phyloP scores from a whole-genome alignment of 2,329 filamentous ascomycete genomes.

The Elsinoe fawcettii region DNA sequence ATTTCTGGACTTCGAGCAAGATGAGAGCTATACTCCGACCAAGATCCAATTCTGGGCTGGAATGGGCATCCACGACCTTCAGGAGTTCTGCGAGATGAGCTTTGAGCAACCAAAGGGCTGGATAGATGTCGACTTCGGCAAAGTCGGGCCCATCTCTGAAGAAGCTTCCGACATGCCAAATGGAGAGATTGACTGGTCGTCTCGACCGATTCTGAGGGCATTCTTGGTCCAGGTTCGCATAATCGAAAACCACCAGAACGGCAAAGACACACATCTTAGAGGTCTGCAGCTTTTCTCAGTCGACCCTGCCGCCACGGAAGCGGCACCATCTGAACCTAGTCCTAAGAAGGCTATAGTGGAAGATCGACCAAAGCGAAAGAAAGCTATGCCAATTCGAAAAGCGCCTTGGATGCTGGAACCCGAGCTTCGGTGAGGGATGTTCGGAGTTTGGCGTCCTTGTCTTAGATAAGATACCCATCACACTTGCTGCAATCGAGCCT shows the following conservation, averaged over 20 bases:
- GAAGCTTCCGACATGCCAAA: constrained; percentile 25
- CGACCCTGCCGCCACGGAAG: constrained; percentile 29
- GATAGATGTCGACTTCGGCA: constrained; percentile 71
- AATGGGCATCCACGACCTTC: constrained; percentile 82
- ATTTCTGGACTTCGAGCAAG: constrained; percentile 81
- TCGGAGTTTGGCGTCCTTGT: not conserved
- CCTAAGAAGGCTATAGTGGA: constrained; percentile 14
- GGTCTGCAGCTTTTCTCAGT: constrained; percentile 76
- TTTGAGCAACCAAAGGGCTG: constrained; percentile 77
- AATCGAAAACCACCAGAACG: constrained; percentile 96
- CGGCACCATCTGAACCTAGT: constrained; percentile 4
- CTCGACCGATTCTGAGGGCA: constrained; percentile 68
- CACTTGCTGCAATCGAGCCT: constrained; percentile 39
- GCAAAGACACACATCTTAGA: constrained; percentile 95
- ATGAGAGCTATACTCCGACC: constrained; percentile 95
- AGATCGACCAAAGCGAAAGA: constrained; percentile 17
- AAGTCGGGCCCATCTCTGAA: constrained; percentile 45
- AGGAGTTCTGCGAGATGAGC: constrained; percentile 75
- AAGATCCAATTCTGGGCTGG: constrained; percentile 84
- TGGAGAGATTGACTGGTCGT: constrained; percentile 38
- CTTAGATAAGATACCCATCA: not conserved
- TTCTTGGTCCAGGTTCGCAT: constrained; percentile 88
- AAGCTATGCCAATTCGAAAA: constrained; percentile 27
- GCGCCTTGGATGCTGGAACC: constrained; percentile 32
- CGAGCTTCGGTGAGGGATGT: constrained; percentile 26